Evolutionary conservation across 1,139 yeast species (phyloP), one percentile per base, ranked within the genome.

Genomic region (Geotrichum aggregatum): DNA sequence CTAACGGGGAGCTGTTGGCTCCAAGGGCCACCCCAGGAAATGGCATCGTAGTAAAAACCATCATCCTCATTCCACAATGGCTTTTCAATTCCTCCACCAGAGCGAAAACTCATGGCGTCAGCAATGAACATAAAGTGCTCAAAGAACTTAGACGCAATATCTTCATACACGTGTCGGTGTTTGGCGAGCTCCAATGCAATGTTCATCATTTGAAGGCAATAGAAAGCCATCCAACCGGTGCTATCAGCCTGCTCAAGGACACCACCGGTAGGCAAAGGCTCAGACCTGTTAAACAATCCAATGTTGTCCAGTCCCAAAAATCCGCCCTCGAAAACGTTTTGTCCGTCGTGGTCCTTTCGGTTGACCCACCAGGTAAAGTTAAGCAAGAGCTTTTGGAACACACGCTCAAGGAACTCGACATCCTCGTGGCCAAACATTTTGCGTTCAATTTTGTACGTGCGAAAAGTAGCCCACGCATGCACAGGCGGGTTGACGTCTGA

Each of bases 361-460:
- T 91, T 91, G 54, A 91, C 97, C 98, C 98, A 91, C 98, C 98
- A 91, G 22, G 97, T 88, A 70, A 91, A 91, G 70, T 91, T 91
- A 58, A 91, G 75, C 66, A 91, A 72, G 62, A 91, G 77, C 68
- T 91, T 91, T 69, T 91, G 98, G 77, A 91, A 91, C 19, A 88
- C 95, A 31, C 92, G 76, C 69, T 91, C 98, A 69, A 91, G 77
- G 67, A 91, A 91, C 55, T 84, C 87, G 55, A 86, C 71, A 69
- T 91, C 98, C 62, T 84, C 89, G 26, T 76, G 73, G 13, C 94
- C 92, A 66, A 86, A 86, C 81, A 88, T 77, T 65, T 87, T 88
- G 61, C 95, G 77, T 70, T 91, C 97, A 61, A 89, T 80, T 70
- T 91, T 91, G 72, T 82, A 91, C 47, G 88, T 88, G 64, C 98